Base-by-base conservation (phyloP, 2,329 filamentous ascomycete genomes). In the Mollisiaceae sp. region DNA sequence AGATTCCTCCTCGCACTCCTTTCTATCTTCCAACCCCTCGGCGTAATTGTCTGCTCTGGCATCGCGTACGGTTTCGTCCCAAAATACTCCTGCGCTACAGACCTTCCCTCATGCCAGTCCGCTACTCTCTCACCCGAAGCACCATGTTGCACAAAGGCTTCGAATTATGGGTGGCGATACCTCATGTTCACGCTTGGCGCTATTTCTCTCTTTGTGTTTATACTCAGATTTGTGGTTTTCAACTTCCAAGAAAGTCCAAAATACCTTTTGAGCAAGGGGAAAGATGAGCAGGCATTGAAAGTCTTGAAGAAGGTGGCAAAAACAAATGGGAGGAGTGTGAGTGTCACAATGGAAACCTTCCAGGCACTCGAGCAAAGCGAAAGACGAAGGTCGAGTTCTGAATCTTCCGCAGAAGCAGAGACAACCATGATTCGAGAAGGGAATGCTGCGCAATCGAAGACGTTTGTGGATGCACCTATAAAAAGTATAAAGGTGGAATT, bases 81-180 rank as follows among this genome's bases (percentile, higher is more conserved):
- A 1, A 69, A 47, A 9, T 68, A 69, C 50, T 67, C 66, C 9
- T 74, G 73, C 65, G 45, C 6, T 15, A 2, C 55, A 8, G 60
- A 60, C 6, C 38, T 65, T 3, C 52, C 45, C 9, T 65, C 64
- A 4, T 65, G 64, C 47, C 22, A 22, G 18, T 63, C 66, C 8
- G 59, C 57, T 5, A 32, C 54, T 8, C 60, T 70, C 3, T 43
- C 27, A 35, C 50, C 64, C 8, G 72, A 71, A 8, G 65, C 59
- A 45, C 63, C 70, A 18, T 78, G 77, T 67, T 79, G 78, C 60
- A 69, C 75, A 2, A 74, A 71, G 54, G 41, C 70, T 32, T 74
- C 81, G 59, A 88, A 88, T 67, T 84, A 85, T 79, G 86, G 86
- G 1, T 88, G 86, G 86, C 76, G 86, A 45, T 88, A 87, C 71